Base-by-base conservation (phyloP, 306 rosid species). In the Dicorynia guianensis region DNA sequence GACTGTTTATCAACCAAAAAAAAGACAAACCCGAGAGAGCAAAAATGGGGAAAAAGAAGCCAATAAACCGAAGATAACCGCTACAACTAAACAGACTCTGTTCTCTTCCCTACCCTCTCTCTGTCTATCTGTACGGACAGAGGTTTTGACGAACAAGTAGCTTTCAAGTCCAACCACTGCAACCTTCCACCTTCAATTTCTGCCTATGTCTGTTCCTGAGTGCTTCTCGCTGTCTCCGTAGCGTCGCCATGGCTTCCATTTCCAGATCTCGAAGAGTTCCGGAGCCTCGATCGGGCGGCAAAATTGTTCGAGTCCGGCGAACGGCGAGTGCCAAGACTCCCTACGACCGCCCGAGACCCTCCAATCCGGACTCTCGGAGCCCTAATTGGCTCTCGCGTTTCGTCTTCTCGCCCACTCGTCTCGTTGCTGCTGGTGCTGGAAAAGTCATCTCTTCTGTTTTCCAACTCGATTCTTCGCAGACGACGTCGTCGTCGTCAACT, bases 301-400 rank as follows among this genome's bases (percentile, higher is more conserved):
- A 96, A 64, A 84, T 92, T 5, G 75, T 92, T 59, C 88, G 99
- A 1, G 49, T 83, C 30, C 84, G 96, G 67, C 91, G 87, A 53
- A 33, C 72, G 40, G 78, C 80, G 35, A 34, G 78, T 11, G 42
- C 83, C 2, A 86, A 78, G 52, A 92, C 84, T 13, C 99, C 99
- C 1, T 96, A 96, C 78, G 89, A 83, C 62, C 93, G 98, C 3
- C 97, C 97, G 18, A 70, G 69, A 49, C 76, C 77, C 6, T 11
- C 78, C 49, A 66, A 59, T 73, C 63, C 36, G 14, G 58, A 54
- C 35, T 74, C 82, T 1, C 75, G 54, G 61, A 85, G 57, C 88
- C 97, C 99, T 85, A 94, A 79, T 75, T 94, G 94, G 98, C 81
- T 94, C 80, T 84, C 93, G 5, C 88, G 86, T 80, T 72, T 91